Evolutionary conservation across 305 asterid species (phyloP).

Genomic region (Rubia peregrina): DNA sequence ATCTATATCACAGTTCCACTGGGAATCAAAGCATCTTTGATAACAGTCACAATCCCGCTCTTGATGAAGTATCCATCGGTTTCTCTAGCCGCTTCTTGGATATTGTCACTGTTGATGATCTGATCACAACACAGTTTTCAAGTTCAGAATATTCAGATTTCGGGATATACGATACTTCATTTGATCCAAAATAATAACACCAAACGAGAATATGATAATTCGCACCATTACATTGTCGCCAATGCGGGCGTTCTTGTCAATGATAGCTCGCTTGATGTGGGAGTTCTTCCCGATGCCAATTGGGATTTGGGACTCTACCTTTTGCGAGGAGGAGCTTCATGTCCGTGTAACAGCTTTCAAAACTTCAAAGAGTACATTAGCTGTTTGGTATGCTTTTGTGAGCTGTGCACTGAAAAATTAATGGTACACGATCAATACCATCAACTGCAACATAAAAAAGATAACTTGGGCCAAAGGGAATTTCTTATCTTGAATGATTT

Average conservation of each 20-base stretch:
- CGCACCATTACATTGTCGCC: constrained; percentile 75
- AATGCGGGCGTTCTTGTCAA: constrained; percentile 88
- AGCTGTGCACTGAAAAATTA: constrained; percentile 76
- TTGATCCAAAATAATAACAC: not conserved
- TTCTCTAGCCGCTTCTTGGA: constrained; percentile 92
- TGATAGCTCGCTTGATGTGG: constrained; percentile 78
- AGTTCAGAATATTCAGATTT: not conserved
- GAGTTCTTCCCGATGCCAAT: constrained; percentile 84
- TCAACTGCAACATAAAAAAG: constrained; percentile 11
- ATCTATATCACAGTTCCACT: constrained; percentile 55
- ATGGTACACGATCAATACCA: constrained; percentile 15
- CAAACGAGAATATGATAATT: not conserved
- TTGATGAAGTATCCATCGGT: constrained; percentile 79
- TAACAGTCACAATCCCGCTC: constrained; percentile 76
- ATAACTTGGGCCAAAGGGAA: constrained; percentile 7
- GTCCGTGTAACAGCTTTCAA: constrained; percentile 94
- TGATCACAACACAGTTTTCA: constrained; percentile 19
- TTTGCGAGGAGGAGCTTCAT: constrained; percentile 54
- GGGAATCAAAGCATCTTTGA: constrained; percentile 77
- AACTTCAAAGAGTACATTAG: constrained; percentile 97
- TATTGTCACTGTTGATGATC: constrained; percentile 64
- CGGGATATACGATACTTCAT: not conserved
- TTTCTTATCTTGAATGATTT: constrained; percentile 13
- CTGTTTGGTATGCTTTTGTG: constrained; percentile 97
- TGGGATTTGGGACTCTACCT: constrained; percentile 80